These are phyloP conservation scores for Botrytis deweyae DNA, from an alignment of 2,329 filamentous ascomycete species.

Conservation along the genomic window DNA sequence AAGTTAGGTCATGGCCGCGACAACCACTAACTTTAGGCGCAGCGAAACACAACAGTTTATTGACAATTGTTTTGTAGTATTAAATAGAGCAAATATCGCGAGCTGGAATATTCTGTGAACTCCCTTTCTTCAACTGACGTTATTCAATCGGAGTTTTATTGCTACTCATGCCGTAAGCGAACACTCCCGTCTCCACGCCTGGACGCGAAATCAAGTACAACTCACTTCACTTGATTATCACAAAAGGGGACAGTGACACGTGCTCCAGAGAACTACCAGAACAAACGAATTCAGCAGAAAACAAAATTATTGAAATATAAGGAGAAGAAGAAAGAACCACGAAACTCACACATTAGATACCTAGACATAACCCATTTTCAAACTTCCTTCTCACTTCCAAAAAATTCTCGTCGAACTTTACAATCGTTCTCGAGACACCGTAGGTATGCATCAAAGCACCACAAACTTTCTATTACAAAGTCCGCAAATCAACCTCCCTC, in stretches of 20 bases:
- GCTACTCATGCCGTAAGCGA: not conserved
- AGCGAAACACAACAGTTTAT: not conserved
- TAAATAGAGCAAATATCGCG: not conserved
- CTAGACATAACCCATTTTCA: not conserved
- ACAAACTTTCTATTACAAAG: rapidly evolving
- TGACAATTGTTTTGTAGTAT: not conserved
- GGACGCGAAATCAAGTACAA: not conserved
- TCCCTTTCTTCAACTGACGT: not conserved
- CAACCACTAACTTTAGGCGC: not conserved
- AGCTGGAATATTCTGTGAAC: not conserved
- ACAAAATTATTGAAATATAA: not conserved
- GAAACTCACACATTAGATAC: not conserved
- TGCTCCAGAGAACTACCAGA: not conserved
- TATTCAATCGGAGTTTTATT: not conserved
- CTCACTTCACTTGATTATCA: not conserved
- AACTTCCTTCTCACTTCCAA: not conserved
- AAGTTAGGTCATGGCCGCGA: not conserved
- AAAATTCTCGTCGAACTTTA: not conserved
- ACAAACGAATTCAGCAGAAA: not conserved
- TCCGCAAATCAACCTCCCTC: rapidly evolving
- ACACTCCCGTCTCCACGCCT: not conserved
- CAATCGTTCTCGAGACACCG: not conserved
- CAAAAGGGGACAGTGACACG: not conserved
- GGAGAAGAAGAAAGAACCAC: not conserved
- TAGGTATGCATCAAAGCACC: rapidly evolving